Evolutionary conservation across 768 basidiomycete species (phyloP).

Genomic region (Chiua virens): DNA sequence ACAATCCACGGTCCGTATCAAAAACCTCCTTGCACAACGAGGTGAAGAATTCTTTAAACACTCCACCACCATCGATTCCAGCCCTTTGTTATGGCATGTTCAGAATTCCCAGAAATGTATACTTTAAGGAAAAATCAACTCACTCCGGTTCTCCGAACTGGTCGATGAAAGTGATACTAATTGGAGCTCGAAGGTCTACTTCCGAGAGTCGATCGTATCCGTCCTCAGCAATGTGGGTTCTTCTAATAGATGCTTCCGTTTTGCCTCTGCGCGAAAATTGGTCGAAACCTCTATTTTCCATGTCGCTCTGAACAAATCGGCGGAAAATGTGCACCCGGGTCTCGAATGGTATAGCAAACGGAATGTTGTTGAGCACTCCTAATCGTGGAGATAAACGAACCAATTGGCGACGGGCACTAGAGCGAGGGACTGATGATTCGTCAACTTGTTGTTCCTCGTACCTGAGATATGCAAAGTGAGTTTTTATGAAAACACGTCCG

Average conservation of each 20-base stretch:
- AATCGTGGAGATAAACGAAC: constrained; percentile 70
- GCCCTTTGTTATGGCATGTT: constrained; percentile 43
- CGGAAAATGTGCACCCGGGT: constrained; percentile 89
- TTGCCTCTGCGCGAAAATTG: constrained; percentile 17
- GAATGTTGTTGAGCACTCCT: constrained; percentile 91
- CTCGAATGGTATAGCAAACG: constrained; percentile 92
- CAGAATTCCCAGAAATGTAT: background rate
- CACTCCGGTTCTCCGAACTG: constrained; percentile 85
- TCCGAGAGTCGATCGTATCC: constrained; percentile 85
- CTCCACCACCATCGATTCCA: constrained; percentile 95
- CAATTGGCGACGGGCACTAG: constrained; percentile 65
- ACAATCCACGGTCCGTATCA: constrained; percentile 90
- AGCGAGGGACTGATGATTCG: constrained; percentile 20
- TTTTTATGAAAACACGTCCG: background rate
- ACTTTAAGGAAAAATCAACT: constrained; percentile 28
- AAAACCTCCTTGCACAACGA: constrained; percentile 92
- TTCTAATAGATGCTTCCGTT: constrained; percentile 40
- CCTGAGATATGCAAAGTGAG: constrained; percentile 33
- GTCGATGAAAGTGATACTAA: constrained; percentile 92
- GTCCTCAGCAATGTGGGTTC: constrained; percentile 82
- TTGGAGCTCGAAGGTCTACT: constrained; percentile 73
- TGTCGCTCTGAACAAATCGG: constrained; percentile 74
- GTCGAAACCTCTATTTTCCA: constrained; percentile 19
- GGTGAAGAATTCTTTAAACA: constrained; percentile 98
- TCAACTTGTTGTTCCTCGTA: constrained; percentile 64